These are phyloP conservation scores for Vaccinium corymbosum DNA, from an alignment of 148 eudicot species.

Conservation along the genomic window DNA sequence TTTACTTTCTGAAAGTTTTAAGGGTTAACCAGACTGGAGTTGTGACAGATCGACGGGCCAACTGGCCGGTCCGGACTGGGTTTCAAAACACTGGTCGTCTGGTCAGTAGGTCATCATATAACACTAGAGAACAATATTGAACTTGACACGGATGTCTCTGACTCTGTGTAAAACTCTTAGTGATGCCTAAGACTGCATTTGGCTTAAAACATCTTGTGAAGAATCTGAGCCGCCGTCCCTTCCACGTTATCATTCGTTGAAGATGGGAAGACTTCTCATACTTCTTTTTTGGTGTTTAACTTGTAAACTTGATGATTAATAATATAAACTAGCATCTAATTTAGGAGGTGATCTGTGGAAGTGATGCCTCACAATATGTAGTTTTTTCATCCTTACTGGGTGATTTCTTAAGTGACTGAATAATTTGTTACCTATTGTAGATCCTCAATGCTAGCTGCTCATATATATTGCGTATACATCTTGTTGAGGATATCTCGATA, in stretches of 20 bases:
- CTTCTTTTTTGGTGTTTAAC: background rate
- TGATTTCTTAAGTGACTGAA: background rate
- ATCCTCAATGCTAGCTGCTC: background rate
- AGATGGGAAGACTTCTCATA: background rate
- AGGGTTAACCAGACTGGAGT: no score
- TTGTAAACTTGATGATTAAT: background rate
- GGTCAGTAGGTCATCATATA: background rate
- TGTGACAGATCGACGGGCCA: no score
- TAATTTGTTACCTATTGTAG: background rate
- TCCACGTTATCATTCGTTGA: background rate
- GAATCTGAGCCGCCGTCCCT: background rate
- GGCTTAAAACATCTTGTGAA: background rate
- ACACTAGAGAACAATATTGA: background rate
- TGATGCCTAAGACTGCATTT: background rate
- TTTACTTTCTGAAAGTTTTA: no score
- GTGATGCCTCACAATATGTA: background rate
- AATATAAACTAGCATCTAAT: background rate
- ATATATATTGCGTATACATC: background rate
- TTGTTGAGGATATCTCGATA: background rate
- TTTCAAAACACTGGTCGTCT: no score
- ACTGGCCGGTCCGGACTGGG: no score
- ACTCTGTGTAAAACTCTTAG: background rate
- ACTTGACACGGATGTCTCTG: background rate
- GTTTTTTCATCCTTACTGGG: background rate
- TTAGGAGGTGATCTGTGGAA: background rate